Evolutionary conservation across 768 basidiomycete genomes (phyloP).

Genomic region (Tricholoma hemisulphureum): DNA sequence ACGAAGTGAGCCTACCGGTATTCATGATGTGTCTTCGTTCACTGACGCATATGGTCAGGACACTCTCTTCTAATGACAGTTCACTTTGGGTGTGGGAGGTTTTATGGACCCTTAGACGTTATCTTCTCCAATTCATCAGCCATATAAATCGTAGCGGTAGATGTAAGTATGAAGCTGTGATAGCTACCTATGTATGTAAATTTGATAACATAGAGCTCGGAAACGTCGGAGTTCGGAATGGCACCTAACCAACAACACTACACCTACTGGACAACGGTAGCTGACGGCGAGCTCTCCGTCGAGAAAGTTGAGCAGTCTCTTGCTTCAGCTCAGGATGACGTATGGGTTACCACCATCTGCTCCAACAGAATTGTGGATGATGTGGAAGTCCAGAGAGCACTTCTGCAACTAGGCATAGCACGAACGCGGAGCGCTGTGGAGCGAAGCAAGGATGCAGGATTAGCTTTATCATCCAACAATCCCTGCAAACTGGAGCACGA

Average conservation of each 20-base stretch:
- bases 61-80: conserved; percentile 61
- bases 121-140: too few species aligned
- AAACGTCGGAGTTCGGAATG: conserved; percentile 32
- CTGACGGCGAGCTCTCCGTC: conserved; percentile 56
- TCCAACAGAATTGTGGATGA: conserved; percentile 65
- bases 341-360: conserved; percentile 78
- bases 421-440: conserved; percentile 52
- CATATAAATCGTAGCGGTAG: too few species aligned
- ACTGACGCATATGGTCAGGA: conserved; percentile 46
- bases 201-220: too few species aligned
- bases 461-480: conserved; percentile 14
- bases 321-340: conserved; percentile 55
- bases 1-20: conserved; percentile 62
- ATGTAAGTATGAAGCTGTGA: not conserved
- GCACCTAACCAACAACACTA: conserved; percentile 40
- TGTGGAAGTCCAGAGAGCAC: conserved; percentile 48
- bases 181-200: too few species aligned
- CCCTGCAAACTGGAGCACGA: not conserved
- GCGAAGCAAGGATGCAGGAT: conserved; percentile 40
- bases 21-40: not conserved
- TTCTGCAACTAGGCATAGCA: conserved; percentile 63
- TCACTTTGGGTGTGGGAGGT: conserved; percentile 11
- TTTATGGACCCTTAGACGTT: conserved; percentile 16
- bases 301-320: conserved; percentile 50
- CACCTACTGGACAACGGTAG: conserved; percentile 54